A percentile compares a stretch with the other conserved stretches of the same genome.
phyloP scores from a whole-genome alignment of 129 eudicot genomes.

The Chrysanthemum makinoi region DNA sequence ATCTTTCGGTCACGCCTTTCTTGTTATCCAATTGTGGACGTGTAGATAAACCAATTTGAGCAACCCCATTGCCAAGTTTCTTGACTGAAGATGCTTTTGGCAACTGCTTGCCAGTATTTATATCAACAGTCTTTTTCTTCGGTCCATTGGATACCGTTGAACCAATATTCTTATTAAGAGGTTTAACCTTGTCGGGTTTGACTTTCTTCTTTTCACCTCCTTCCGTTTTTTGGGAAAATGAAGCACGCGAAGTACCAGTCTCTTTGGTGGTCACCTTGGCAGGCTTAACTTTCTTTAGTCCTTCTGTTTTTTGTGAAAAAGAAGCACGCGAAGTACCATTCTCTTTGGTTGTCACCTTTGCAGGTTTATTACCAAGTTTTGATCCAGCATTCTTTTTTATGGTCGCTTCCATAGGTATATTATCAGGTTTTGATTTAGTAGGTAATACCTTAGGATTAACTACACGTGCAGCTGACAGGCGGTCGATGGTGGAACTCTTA shows the following conservation, averaged over 20 bases:
- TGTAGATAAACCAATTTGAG: conserved; percentile 20
- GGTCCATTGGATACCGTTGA: conserved; percentile 22
- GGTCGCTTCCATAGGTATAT: conserved; percentile 27
- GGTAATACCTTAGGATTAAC: conserved; percentile 41
- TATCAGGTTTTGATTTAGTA: conserved; percentile 31
- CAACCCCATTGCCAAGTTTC: conserved; percentile 31
- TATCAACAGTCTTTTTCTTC: conserved; percentile 21
- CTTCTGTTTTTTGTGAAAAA: conserved; percentile 25
- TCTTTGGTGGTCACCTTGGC: conserved; percentile 13
- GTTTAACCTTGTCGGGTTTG: conserved; percentile 21
- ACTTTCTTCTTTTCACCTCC: conserved; percentile 37
- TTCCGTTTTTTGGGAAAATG: conserved; percentile 20
- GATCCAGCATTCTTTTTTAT: conserved; percentile 33
- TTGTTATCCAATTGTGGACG: conserved; percentile 21
- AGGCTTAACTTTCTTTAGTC: conserved; percentile 4
- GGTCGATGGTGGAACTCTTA: conserved; percentile 64
- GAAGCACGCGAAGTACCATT: conserved; percentile 6
- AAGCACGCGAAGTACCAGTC: conserved; percentile 19
- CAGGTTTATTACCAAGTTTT: conserved; percentile 20
- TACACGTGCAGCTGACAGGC: conserved; percentile 65
- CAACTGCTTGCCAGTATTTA: conserved; percentile 38
- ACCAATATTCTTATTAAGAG: conserved; percentile 31
- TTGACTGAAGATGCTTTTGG: conserved; percentile 38
- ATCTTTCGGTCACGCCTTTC: conserved; percentile 14
- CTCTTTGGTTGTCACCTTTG: conserved; percentile 16